Evolutionary conservation across 306 rosid species (phyloP).

Genomic region (Pachyrhizus erosus): DNA sequence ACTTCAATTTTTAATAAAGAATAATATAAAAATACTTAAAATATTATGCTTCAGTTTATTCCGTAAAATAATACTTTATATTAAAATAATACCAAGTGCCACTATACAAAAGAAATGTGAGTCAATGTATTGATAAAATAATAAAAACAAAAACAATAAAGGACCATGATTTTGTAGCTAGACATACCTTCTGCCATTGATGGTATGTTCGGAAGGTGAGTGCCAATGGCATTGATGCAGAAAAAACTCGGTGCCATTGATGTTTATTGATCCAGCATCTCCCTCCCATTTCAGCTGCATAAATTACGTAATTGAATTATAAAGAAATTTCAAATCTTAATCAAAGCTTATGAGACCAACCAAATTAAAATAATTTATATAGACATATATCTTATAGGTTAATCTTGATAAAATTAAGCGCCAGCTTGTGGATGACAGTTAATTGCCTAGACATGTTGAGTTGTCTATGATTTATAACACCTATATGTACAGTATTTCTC

Average conservation of each 20-base stretch:
- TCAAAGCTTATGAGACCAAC: not conserved
- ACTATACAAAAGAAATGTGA: not conserved
- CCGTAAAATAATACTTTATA: not conserved
- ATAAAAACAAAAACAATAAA: not conserved
- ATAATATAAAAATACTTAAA: not conserved
- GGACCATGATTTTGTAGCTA: not conserved
- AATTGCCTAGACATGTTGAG: not conserved
- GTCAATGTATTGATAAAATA: too few species aligned
- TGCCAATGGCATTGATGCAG: slow-evolving; percentile 83
- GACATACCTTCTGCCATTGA: slow-evolving; percentile 67
- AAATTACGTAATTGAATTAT: not conserved
- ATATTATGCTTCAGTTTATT: not conserved
- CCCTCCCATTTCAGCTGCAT: slow-evolving; percentile 61
- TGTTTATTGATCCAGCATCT: slow-evolving; percentile 60
- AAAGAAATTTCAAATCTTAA: not conserved
- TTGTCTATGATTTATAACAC: not conserved
- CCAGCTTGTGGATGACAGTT: not conserved
- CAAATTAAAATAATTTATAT: slow-evolving; percentile 7
- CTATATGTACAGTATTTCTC: too few species aligned
- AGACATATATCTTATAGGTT: not conserved
- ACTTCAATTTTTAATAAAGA: not conserved
- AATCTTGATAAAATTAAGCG: not conserved
- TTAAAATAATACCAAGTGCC: not conserved
- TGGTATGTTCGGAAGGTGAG: slow-evolving; percentile 78
- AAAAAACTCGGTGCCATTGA: slow-evolving; percentile 63